Base-by-base conservation (phyloP, 2,329 filamentous ascomycete genomes). In the Calonectria naviculata region DNA sequence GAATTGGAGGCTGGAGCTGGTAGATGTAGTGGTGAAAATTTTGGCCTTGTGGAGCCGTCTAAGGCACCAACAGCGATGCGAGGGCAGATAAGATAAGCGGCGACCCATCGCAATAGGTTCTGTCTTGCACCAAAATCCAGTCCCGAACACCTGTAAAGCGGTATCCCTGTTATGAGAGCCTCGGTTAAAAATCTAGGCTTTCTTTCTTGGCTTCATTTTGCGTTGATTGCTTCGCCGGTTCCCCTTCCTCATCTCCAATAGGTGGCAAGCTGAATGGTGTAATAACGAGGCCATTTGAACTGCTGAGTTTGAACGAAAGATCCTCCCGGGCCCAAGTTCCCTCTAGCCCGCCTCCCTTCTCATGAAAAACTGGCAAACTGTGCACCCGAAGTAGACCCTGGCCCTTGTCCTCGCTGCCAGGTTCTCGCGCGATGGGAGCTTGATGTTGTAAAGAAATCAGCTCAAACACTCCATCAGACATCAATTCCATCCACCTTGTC, bases 231-330 rank as follows among this genome's bases (percentile, higher is more conserved):
- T 82, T 76, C 10, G 67, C 62, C 8, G 72, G 58, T 17, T 84
- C 83, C 31, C 52, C 34, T 58, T 86, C 84, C 74, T 95, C 94
- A 2, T 93, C 94, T 66, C 95, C 94, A 46, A 96, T 87, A 0
- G 97, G 97, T 29, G 97, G 97, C 49, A 99, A 86, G 80, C 93
- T 97, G 83, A 95, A 98, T 0, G 95, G 95, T 78, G 93, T 94
- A 74, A 99, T 95, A 44, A 94, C 89, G 75, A 99, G 91, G 63
- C 94, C 95, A 77, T 90, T 92, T 3, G 90, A 89, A 78, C 94
- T 89, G 81, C 95, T 98, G 63, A 99, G 84, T 71, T 92, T 95
- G 82, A 99, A 99, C 5, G 95, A 95, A 83, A 98, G 89, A 83
- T 98, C 95, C 79, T 97, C 94, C 28, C 94, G 92, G 65, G 93